These are phyloP conservation scores for Colletotrichum somersetense DNA, from an alignment of 2,329 filamentous ascomycete genomes.

Conservation along the genomic window DNA sequence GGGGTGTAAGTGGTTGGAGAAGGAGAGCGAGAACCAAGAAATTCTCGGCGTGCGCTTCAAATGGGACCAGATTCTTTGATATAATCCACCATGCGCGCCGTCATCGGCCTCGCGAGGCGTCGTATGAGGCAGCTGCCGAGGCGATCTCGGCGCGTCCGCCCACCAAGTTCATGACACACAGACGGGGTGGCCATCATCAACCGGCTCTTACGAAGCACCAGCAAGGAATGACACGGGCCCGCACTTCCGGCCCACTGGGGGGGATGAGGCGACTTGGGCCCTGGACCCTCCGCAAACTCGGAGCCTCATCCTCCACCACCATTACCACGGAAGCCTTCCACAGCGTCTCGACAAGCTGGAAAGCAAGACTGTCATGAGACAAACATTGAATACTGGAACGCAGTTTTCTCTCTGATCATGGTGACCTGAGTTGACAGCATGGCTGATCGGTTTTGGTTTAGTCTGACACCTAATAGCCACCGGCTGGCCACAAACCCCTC, in stretches of 20 bases:
- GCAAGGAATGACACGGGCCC: conserved; percentile 35
- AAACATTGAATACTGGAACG: too few relatives aligned
- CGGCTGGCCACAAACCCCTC: not conserved
- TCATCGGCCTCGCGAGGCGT: conserved; percentile 33
- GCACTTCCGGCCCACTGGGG: conserved; percentile 33
- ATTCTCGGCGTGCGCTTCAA: not conserved
- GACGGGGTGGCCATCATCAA: not conserved
- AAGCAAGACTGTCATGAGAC: not conserved
- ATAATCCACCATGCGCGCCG: conserved; percentile 37
- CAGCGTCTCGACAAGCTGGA: not conserved
- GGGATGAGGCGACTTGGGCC: conserved; percentile 28
- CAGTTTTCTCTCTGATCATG: not conserved
- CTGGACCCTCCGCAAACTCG: conserved; percentile 24
- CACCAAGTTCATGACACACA: not conserved
- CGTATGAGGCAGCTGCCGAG: conserved; percentile 35
- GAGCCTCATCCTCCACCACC: conserved; percentile 28
- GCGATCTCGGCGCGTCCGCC: conserved; percentile 38
- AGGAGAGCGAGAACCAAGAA: conserved; percentile 8
- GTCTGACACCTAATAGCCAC: not conserved
- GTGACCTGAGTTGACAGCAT: too few relatives aligned
- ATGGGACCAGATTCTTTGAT: conserved; percentile 32
- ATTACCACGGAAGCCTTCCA: conserved; percentile 27
- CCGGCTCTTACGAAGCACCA: not conserved
- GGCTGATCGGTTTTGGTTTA: not conserved
- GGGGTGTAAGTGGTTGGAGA: not conserved